Evolutionary conservation across 768 basidiomycete species (phyloP).

Genomic region (Rhizopogon sp.): DNA sequence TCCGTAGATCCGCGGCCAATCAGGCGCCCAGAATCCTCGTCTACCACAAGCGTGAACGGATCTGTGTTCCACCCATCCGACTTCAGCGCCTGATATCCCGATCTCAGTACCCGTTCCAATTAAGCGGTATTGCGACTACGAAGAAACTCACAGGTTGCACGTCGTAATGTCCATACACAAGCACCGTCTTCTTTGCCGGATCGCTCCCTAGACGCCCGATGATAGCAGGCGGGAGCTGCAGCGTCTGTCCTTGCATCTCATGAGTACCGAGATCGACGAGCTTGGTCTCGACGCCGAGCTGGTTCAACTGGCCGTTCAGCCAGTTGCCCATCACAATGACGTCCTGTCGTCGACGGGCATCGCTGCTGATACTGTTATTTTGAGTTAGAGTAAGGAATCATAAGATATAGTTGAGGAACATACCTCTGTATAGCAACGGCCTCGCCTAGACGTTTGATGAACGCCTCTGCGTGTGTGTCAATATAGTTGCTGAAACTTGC

Average conservation of each 20-base stretch:
- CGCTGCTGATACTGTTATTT: conserved; percentile 56
- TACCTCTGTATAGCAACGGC: conserved; percentile 85
- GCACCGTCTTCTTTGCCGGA: conserved; percentile 86
- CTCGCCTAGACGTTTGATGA: conserved; percentile 73
- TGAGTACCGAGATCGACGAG: conserved; percentile 77
- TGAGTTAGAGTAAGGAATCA: conserved; percentile 1
- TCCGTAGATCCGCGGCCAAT: conserved; percentile 87
- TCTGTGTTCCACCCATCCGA: conserved; percentile 87
- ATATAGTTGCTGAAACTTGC: conserved; percentile 43
- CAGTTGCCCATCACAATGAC: conserved; percentile 85
- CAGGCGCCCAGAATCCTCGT: conserved; percentile 48
- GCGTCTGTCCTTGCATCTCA: conserved; percentile 59
- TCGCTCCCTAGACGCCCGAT: conserved; percentile 80
- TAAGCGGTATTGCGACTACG: too few species aligned
- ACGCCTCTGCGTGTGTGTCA: conserved; percentile 63
- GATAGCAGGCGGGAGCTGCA: conserved; percentile 79
- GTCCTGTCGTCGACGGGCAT: conserved; percentile 64
- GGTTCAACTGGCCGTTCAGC: conserved; percentile 67
- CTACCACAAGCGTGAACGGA: conserved; percentile 67
- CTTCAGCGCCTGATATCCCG: conserved; percentile 29
- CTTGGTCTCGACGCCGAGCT: conserved; percentile 75
- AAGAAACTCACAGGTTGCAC: conserved; percentile 73
- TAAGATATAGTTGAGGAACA: conserved; percentile 6
- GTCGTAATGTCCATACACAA: conserved; percentile 93
- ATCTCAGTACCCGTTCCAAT: background rate